A percentile compares a stretch with the other conserved stretches of the same genome.
Conservation (phyloP, 768 basidiomycete genomes). For the Boletellus ananiceps region DNA sequence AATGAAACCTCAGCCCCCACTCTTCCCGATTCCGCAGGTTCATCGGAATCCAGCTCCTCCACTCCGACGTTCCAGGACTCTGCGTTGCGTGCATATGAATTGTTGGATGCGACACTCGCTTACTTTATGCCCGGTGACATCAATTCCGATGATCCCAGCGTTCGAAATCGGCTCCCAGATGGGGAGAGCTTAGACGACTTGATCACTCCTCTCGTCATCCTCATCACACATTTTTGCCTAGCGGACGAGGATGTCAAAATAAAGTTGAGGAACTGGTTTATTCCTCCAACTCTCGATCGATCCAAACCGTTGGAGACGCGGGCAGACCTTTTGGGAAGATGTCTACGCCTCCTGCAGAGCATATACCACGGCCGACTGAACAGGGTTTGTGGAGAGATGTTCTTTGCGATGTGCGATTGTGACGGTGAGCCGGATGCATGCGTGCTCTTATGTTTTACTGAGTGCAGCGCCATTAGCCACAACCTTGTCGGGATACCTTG, state of each 20-base stretch:
- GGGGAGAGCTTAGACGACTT: conserved; percentile 71
- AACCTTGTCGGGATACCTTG: conserved; percentile 70
- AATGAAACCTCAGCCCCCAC: conserved; percentile 33
- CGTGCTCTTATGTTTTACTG: background rate
- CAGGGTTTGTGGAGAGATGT: conserved; percentile 78
- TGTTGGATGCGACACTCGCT: conserved; percentile 54
- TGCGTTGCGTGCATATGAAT: conserved; percentile 59
- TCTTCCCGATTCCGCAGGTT: conserved; percentile 35
- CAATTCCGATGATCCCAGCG: conserved; percentile 59
- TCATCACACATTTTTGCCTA: conserved; percentile 66
- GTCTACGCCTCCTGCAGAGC: conserved; percentile 69
- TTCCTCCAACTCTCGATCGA: conserved; percentile 80
- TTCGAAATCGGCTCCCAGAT: conserved; percentile 40
- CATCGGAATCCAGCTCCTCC: conserved; percentile 37
- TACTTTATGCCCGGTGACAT: conserved; percentile 64
- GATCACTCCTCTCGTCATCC: conserved; percentile 68
- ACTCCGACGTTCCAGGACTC: conserved; percentile 38
- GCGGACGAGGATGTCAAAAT: conserved; percentile 56
- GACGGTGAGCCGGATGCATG: conserved; percentile 44
- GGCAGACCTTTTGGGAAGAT: conserved; percentile 69
- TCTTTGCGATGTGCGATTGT: conserved; percentile 78
- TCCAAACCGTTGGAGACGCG: conserved; percentile 69
- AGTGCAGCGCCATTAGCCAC: conserved; percentile 42
- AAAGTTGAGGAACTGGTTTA: conserved; percentile 60
- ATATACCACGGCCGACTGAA: conserved; percentile 73